Evolutionary conservation across 441 rosid species (phyloP).

Genomic region (Metrosideros polymorpha): DNA sequence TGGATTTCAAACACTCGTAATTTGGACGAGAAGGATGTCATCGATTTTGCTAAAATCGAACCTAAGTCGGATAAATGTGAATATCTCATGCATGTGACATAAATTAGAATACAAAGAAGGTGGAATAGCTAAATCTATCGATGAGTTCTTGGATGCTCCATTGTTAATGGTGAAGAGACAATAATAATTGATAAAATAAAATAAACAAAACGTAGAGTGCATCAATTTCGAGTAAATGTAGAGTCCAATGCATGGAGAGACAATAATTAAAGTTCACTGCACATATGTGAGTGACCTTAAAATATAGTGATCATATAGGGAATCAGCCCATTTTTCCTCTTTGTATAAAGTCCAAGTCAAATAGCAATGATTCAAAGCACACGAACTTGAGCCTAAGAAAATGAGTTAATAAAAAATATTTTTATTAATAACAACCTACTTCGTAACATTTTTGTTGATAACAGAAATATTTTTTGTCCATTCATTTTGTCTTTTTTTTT

Average conservation of each 20-base stretch:
- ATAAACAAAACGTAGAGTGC: not conserved
- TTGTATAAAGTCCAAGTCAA: not conserved
- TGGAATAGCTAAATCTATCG: too few relatives aligned
- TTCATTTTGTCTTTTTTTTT: not conserved
- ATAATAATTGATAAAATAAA: too few relatives aligned
- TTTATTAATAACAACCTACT: too few relatives aligned
- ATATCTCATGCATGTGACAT: not conserved
- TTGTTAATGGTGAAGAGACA: too few relatives aligned
- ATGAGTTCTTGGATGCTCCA: too few relatives aligned
- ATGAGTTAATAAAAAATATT: too few relatives aligned
- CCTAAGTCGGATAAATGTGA: not conserved
- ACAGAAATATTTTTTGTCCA: not conserved
- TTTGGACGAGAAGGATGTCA: not conserved
- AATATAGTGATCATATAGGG: not conserved
- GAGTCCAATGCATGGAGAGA: not conserved
- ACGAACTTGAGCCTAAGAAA: too few relatives aligned
- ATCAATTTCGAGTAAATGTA: not conserved
- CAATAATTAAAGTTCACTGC: not conserved
- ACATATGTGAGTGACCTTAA: not conserved
- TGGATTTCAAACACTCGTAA: not conserved
- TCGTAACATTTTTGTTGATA: too few relatives aligned
- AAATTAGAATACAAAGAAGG: not conserved
- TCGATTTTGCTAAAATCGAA: not conserved
- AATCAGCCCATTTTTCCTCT: not conserved
- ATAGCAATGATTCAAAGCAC: not conserved